Base-by-base conservation (phyloP, 345 rosid species). In the Citrus trifoliata region DNA sequence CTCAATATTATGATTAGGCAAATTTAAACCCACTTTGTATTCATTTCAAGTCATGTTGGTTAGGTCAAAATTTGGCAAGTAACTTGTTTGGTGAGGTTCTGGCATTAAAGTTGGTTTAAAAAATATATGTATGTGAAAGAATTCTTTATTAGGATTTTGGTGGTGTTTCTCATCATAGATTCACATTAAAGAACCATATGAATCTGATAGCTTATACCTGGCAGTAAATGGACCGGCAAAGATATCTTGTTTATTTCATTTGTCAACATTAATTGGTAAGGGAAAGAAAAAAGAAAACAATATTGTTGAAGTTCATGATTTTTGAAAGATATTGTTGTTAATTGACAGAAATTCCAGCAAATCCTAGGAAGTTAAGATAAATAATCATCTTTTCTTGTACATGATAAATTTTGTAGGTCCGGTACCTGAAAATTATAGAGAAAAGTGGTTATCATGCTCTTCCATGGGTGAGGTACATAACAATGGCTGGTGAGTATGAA, bases 391-490 rank as follows among this genome's bases (percentile, higher is more conserved):
- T 60, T 35, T 76, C 33, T 40, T 51, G 53, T 25, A 8, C 10
- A 10, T 79, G 24, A 53, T 63, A 24, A 27, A 65, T 71, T 73
- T 81, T 86, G 74, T 80, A 96, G 99, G 99, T 96, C 73, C 92
- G 98, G 30, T 96, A 96, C 89, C 86, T 96, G 87, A 96, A 94
- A 93, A 90, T 96, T 55, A 96, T 96, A 63, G 99, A 96, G 87
- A 96, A 96, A 85, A 94, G 97, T 66, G 98, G 98, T 56, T 96
- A 96, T 82, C 99, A 93, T 71, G 98, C 98, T 72, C 98, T 94
- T 78, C 99, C 99, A 76, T 96, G 99, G 99, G 98, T 94, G 77
- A 90, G 99, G 81, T 96, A 94, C 87, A 96, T 96, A 82, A 94
- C 99, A 42, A 96, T 90, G 98, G 99, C 98, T 74, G 99, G 98